Base-by-base conservation (phyloP, 2,329 filamentous ascomycete species). In the Ophiostoma triangulosporum region DNA sequence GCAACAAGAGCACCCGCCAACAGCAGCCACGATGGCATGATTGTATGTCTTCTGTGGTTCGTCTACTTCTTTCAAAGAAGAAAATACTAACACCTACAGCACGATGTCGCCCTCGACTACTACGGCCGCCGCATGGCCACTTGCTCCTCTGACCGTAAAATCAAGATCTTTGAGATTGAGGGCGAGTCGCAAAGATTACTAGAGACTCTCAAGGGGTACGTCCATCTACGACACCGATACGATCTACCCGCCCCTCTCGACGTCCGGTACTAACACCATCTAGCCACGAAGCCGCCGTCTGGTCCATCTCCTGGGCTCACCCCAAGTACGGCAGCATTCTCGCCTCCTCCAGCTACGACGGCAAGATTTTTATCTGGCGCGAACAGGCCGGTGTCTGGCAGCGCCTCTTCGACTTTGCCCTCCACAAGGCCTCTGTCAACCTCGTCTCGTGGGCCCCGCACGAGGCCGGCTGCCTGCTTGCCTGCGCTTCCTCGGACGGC, bases 81-180 rank as follows among this genome's bases (percentile, higher is more conserved):
- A n/a, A n/a, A n/a, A n/a, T 27, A 12, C 32, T 40, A 32, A 36
- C 49, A 31, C 3, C 20, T 9, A 63, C 61, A 88, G 91, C 93
- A 98, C 70, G 93, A 98, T 79, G 93, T 93, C 60, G 91, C 95
- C 60, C 84, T 98, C 66, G 93, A 98, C 70, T 98, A 97, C 76
- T 98, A 97, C 70, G 93, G 93, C 65, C 84, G 93, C 61, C 86
- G 91, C 65, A 81, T 98, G 62, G 93, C 93, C 58, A 98, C 93
- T 60, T 97, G 93, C 71, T 96, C 90, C 33, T 96, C 91, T 60
- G 93, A 98, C 72, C 90, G 93, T 68, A 97, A 91, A 48, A 95
- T 98, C 75, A 97, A 97, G 75, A 97, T 98, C 66, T 98, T 96
- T 66, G 93, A 98, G 71, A 85, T 98, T 54, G 91, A 97, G 64